Base-by-base conservation (phyloP, 768 basidiomycete genomes). In the Sarcodon aspratus region DNA sequence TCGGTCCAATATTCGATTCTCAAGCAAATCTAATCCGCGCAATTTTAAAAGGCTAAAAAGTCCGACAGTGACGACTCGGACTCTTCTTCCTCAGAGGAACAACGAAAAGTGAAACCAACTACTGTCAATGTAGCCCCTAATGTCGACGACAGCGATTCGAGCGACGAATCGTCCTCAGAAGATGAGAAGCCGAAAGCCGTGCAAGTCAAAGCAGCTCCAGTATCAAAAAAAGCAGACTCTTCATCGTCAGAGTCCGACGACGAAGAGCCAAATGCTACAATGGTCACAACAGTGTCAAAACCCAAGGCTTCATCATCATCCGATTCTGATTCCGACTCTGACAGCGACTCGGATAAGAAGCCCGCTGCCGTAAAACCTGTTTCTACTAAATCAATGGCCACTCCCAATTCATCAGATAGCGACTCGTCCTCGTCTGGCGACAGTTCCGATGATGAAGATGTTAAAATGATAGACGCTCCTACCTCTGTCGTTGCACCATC, bases 391-490 rank as follows among this genome's bases (percentile, higher is more conserved):
- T 55, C 57, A 17, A 56, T 52, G 15, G 31, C 48, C 7, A 46
- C 36, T 7, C 34, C 32, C 36, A 45, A 45, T 9, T 42, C 51
- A 36, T 50, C 64, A 15, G 64, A 66, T 50, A 64, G 68, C 47
- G 61, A 59, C 33, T 49, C 55, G n/a, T 56, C 59, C 15, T 59
- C 60, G 50, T 59, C 60, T 27, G 52, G 57, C 45, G 55, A 54
- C 49, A 57, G 61, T 34, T 71, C 71, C 21, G 69, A 70, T 17
- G 73, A 76, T 52, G 68, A 68, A 13, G 81, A 83, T 58, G 78
- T 73, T 15, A 73, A 81, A 56, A 83, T 82, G 76, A 70, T 64
- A 21, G 75, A 79, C 48, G 64, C 67, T 13, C 46, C 60, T 7
- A 56, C 65, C 42, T 55, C 66, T 49, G 62, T 45, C 13, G 33